Percentiles rank a stretch among this genome's conserved stretches.
Evolutionary conservation across 2,329 filamentous ascomycete genomes (phyloP).

Genomic region (Ophiostoma angusticollis): DNA sequence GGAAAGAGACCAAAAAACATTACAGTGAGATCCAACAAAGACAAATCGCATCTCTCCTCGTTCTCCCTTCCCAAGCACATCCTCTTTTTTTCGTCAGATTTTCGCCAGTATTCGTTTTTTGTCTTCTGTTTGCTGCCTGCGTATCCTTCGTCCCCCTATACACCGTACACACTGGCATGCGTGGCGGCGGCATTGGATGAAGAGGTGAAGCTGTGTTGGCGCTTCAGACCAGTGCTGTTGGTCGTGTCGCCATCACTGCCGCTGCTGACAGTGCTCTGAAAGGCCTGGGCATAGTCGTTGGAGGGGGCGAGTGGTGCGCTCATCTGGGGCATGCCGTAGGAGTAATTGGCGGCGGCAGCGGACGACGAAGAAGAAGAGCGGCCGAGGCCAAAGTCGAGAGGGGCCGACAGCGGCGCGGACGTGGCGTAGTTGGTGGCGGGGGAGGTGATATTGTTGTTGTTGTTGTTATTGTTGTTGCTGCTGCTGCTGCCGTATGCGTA

Average conservation of each 20-base stretch:
- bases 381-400: slow-evolving; percentile 40
- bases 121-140: too few species aligned
- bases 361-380: too few species aligned
- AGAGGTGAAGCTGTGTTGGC: slow-evolving; percentile 26
- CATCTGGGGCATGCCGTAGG: slow-evolving; percentile 41
- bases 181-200: background rate
- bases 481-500: slow-evolving; percentile 4
- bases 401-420: slow-evolving; percentile 40
- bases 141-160: too few species aligned
- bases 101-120: too few species aligned
- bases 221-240: slow-evolving; percentile 22
- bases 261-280: slow-evolving; percentile 27
- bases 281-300: slow-evolving; percentile 37
- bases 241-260: slow-evolving; percentile 16
- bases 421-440: slow-evolving; percentile 28
- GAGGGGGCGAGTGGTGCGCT: slow-evolving; percentile 41
- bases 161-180: slow-evolving; percentile 2
- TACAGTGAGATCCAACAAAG: too few species aligned
- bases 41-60: too few species aligned
- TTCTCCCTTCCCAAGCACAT: too few species aligned
- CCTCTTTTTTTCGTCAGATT: too few species aligned
- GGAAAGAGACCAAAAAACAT: background rate
- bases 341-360: slow-evolving; percentile 32
- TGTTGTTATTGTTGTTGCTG: background rate
- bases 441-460: slow-evolving; percentile 27